A percentile compares a stretch with the other conserved stretches of the same genome.
These are phyloP conservation scores for Schrenkiella parvula DNA, from an alignment of 345 rosid species.

Conservation along the genomic window DNA sequence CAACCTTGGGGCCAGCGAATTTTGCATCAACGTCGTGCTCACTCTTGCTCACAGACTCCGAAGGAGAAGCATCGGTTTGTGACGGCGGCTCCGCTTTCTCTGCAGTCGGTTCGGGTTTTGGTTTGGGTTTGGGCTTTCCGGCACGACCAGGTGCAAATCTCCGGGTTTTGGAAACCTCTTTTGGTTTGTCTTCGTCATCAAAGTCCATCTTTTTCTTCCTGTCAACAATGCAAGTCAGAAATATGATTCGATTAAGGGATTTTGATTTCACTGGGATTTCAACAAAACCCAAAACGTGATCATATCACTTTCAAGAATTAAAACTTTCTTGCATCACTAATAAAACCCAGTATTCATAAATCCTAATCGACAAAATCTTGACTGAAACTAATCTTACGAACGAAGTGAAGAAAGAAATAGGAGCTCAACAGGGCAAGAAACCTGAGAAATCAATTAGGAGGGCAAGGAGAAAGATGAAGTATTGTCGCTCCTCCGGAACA, in stretches of 20 bases:
- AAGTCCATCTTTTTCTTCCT: slow-evolving; percentile 48
- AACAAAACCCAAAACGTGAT: not conserved
- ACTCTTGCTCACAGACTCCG: slow-evolving; percentile 23
- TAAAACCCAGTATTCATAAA: not conserved
- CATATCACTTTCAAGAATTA: not conserved
- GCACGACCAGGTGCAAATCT: slow-evolving; percentile 54
- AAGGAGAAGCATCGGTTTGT: slow-evolving; percentile 28
- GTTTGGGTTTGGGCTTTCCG: slow-evolving; percentile 36
- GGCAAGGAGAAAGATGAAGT: not conserved
- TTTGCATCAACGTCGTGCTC: slow-evolving; percentile 39
- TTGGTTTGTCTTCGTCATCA: slow-evolving; percentile 52
- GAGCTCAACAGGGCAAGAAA: not conserved
- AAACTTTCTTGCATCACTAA: not conserved
- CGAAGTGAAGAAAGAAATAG: not conserved
- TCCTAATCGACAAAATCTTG: not conserved
- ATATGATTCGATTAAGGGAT: not conserved
- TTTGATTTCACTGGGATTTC: not conserved
- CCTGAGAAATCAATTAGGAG: not conserved
- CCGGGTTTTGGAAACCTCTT: slow-evolving; percentile 43
- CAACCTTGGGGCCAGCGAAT: slow-evolving; percentile 27
- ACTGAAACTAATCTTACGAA: not conserved
- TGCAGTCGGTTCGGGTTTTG: slow-evolving; percentile 30
- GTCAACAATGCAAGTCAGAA: not conserved
- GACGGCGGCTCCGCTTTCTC: slow-evolving; percentile 14
- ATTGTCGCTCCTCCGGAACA: not conserved